Percentiles rank a stretch among this genome's conserved stretches.
Conservation (phyloP, 495 filamentous ascomycete species). For the Penicillium chermesinum region DNA sequence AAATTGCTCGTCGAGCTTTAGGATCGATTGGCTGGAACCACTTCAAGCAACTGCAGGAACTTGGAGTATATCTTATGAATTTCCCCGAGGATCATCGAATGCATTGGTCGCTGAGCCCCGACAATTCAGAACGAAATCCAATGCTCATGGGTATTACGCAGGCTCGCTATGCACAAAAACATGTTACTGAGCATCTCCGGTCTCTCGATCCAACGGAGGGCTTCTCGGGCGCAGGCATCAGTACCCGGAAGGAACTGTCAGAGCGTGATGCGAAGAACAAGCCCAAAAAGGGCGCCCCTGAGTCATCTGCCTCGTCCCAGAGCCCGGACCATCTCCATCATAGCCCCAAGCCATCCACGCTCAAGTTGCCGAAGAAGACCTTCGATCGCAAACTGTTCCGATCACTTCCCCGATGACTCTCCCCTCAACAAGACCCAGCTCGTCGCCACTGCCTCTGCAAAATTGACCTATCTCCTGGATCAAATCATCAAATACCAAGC, state of each 20-base stretch:
- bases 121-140: conserved; percentile 19
- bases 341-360: conserved; percentile 24
- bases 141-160: conserved; percentile 52
- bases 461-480: conserved; percentile 81
- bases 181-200: conserved; percentile 51
- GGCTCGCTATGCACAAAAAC: conserved; percentile 52
- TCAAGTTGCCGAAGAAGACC: conserved; percentile 29
- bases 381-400: conserved; percentile 30
- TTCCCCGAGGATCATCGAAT: conserved; percentile 51
- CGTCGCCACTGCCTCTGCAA: conserved; percentile 76
- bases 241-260: conserved; percentile 27
- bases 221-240: conserved; percentile 46
- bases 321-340: conserved; percentile 11
- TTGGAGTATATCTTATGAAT: conserved; percentile 64
- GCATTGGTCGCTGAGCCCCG: conserved; percentile 59
- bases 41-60: conserved; percentile 65
- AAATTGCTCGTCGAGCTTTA: conserved; percentile 54
- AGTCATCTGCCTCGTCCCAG: conserved; percentile 8
- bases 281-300: conserved; percentile 13
- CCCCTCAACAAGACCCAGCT: conserved; percentile 58
- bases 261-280: conserved; percentile 15
- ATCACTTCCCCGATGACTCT: conserved; percentile 39
- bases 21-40: conserved; percentile 56
- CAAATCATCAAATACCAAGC: conserved; percentile 59
- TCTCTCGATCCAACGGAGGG: conserved; percentile 44